phyloP scores from a whole-genome alignment of 2,329 filamentous ascomycete genomes.

The Cucurbitaria berberidis region DNA sequence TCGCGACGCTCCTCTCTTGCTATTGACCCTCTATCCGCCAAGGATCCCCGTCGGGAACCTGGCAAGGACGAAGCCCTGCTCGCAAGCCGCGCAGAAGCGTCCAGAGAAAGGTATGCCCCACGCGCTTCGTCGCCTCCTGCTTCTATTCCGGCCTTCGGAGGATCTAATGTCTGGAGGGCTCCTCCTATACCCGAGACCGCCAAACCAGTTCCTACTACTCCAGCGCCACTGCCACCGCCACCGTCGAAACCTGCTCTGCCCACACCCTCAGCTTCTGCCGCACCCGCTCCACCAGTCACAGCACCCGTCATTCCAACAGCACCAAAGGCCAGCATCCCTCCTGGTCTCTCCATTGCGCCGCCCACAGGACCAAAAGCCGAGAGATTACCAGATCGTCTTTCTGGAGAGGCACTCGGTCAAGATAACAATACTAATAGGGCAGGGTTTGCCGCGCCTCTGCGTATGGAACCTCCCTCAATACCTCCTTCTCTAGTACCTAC shows the following conservation, averaged over 20 bases:
- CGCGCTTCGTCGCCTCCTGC: constrained; percentile 60
- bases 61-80: constrained; percentile 54
- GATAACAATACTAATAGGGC: constrained; percentile 26
- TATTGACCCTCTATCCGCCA: constrained; percentile 39
- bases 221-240: constrained; percentile 38
- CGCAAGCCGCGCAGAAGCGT: constrained; percentile 54
- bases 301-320: constrained; percentile 29
- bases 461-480: constrained; percentile 31
- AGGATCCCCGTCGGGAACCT: constrained; percentile 48
- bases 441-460: constrained; percentile 19
- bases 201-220: constrained; percentile 31
- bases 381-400: constrained; percentile 36
- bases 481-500: constrained; percentile 14
- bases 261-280: constrained; percentile 21
- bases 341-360: constrained; percentile 41
- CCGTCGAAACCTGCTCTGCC: constrained; percentile 35
- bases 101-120: constrained; percentile 54
- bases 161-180: constrained; percentile 53
- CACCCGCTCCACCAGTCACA: constrained; percentile 28
- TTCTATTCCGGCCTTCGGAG: constrained; percentile 63
- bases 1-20: constrained; percentile 47
- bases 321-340: constrained; percentile 46
- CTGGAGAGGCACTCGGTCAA: constrained; percentile 25
- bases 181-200: constrained; percentile 43
- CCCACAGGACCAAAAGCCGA: constrained; percentile 53